phyloP scores from a whole-genome alignment of 2,329 filamentous ascomycete genomes.

The Botrytis paeoniae region DNA sequence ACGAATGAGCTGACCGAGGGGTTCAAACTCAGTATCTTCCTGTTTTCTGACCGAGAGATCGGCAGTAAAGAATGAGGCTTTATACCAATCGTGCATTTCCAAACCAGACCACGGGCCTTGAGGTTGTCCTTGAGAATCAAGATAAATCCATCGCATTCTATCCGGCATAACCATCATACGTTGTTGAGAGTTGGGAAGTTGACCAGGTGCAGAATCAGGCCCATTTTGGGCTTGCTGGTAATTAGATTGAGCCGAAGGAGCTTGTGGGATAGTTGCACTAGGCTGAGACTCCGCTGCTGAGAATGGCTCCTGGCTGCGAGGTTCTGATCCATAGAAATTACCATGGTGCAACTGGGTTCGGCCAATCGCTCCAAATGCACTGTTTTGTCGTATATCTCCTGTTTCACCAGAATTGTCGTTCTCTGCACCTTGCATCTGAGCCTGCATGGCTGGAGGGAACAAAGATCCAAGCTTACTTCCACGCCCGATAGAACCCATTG shows the following conservation, averaged over 20 bases:
- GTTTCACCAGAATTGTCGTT: constrained; percentile 58
- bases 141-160: constrained; percentile 97
- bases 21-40: constrained; percentile 92
- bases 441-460: constrained; percentile 86
- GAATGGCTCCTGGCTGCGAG: constrained; percentile 31
- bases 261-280: constrained; percentile 31
- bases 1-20: constrained; percentile 87
- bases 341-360: constrained; percentile 58
- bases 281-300: constrained; percentile 32
- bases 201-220: constrained; percentile 56
- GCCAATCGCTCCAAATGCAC: constrained; percentile 65
- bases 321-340: constrained; percentile 48
- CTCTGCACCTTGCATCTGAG: constrained; percentile 77
- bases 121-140: constrained; percentile 86
- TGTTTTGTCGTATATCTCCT: constrained; percentile 58
- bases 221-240: constrained; percentile 37
- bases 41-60: constrained; percentile 93
- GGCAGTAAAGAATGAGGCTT: constrained; percentile 94
- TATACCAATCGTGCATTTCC: constrained; percentile 99
- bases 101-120: constrained; percentile 95
- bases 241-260: constrained; percentile 30
- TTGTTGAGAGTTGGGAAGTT: constrained; percentile 66
- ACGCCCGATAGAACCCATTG: constrained; percentile 58
- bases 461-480: constrained; percentile 81
- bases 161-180: constrained; percentile 99